These are phyloP conservation scores for Macrotyloma uniflorum DNA, from an alignment of 306 rosid species.

Conservation along the genomic window DNA sequence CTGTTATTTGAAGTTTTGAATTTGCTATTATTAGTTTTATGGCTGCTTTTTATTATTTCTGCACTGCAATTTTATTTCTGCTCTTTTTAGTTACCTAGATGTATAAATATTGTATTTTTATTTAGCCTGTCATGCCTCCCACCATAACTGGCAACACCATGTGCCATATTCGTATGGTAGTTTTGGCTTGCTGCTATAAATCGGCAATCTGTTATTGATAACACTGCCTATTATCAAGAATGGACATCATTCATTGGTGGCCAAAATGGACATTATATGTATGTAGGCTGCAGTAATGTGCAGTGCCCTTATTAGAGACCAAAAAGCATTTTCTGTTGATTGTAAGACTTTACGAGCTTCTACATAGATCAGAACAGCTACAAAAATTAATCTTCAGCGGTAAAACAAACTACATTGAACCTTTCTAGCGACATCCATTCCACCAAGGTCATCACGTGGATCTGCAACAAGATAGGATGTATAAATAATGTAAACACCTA, in stretches of 20 bases:
- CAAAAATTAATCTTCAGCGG: slow-evolving; percentile 23
- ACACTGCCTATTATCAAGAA: not conserved
- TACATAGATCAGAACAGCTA: not conserved
- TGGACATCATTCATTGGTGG: not conserved
- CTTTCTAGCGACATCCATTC: slow-evolving; percentile 99
- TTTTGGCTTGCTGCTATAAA: too few relatives aligned
- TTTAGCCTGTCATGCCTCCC: too few relatives aligned
- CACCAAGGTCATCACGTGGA: slow-evolving; percentile 97
- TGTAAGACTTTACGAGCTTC: slow-evolving; percentile 25
- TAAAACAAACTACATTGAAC: slow-evolving; percentile 47
- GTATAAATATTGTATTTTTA: too few relatives aligned
- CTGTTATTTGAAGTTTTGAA: too few relatives aligned
- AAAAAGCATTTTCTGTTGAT: not conserved
- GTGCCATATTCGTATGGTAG: too few relatives aligned
- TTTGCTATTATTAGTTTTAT: too few relatives aligned
- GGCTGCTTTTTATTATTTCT: too few relatives aligned
- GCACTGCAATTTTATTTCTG: too few relatives aligned
- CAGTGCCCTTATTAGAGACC: not conserved
- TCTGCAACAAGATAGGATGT: slow-evolving; percentile 58
- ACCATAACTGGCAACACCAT: too few relatives aligned
- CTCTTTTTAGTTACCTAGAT: too few relatives aligned
- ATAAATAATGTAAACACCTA: slow-evolving; percentile 24
- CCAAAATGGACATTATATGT: not conserved
- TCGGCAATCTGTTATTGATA: too few relatives aligned
- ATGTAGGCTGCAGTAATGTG: not conserved